These are phyloP conservation scores for Erigeron canadensis DNA, from an alignment of 129 eudicot genomes.

Conservation along the genomic window DNA sequence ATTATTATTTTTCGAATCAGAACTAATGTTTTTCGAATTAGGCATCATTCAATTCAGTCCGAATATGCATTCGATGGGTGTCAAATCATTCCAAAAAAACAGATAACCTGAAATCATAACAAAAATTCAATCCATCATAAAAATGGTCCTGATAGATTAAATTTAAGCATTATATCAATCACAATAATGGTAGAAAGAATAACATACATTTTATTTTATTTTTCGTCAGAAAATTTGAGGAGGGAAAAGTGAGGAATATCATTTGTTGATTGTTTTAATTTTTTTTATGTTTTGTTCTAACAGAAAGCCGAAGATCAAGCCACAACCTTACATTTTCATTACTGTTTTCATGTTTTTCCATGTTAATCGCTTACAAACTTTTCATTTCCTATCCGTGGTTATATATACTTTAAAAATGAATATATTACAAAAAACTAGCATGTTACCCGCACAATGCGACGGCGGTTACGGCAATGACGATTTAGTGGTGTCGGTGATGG, in stretches of 20 bases:
- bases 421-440: no score
- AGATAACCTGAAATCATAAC: conserved; percentile 27
- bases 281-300: conserved; percentile 25
- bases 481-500: no score
- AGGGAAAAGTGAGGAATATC: no score
- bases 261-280: background rate
- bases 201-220: background rate
- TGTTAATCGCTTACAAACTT: background rate
- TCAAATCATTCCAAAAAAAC: conserved; percentile 9
- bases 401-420: background rate
- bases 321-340: conserved; percentile 19
- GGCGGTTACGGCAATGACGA: no score
- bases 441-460: no score
- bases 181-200: no score
- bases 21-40: conserved; percentile 32
- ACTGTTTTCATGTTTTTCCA: conserved; percentile 15
- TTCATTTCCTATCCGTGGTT: background rate
- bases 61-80: background rate
- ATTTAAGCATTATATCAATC: background rate
- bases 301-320: conserved; percentile 33
- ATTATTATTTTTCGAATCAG: conserved; percentile 22
- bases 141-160: background rate
- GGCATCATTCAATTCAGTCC: conserved; percentile 26
- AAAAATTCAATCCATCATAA: background rate
- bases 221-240: background rate